Conservation (phyloP, 2,329 filamentous ascomycete species). For the Fusarium denticulatum region DNA sequence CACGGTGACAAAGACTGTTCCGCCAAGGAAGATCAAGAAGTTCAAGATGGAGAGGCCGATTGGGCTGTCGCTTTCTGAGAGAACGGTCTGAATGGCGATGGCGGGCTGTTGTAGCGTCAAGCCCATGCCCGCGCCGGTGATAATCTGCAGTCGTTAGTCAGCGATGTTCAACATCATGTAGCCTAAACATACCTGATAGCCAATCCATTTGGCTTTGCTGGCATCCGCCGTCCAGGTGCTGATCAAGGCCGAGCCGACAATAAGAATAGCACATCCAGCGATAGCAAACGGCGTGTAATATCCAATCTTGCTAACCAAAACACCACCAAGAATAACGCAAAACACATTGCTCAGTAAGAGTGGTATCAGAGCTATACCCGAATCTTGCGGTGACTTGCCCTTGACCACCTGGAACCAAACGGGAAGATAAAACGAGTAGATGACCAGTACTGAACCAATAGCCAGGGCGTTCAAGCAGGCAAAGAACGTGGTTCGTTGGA, state of each 20-base stretch:
- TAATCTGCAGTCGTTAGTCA: not conserved
- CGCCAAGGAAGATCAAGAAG: constrained; percentile 3
- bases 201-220: not conserved
- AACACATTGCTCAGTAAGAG: constrained; percentile 5
- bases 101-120: constrained; percentile 6
- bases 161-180: rapidly evolving
- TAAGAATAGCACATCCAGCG: not conserved
- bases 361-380: constrained; percentile 5
- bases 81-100: constrained; percentile 9
- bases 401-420: constrained; percentile 26
- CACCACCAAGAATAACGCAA: constrained; percentile 8
- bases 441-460: not conserved
- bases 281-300: constrained; percentile 18
- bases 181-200: constrained; percentile 8
- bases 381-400: not conserved
- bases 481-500: not conserved
- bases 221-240: constrained; percentile 11
- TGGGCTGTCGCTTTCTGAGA: constrained; percentile 7
- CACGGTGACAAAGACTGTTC: constrained; percentile 19
- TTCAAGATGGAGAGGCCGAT: constrained; percentile 16
- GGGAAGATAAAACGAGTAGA: constrained; percentile 17
- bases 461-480: not conserved
- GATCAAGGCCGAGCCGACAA: constrained; percentile 2
- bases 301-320: constrained; percentile 2
- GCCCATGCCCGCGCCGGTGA: constrained; percentile 9